phyloP scores from a whole-genome alignment of 1,139 yeast genomes.

The Yarrowia galli region DNA sequence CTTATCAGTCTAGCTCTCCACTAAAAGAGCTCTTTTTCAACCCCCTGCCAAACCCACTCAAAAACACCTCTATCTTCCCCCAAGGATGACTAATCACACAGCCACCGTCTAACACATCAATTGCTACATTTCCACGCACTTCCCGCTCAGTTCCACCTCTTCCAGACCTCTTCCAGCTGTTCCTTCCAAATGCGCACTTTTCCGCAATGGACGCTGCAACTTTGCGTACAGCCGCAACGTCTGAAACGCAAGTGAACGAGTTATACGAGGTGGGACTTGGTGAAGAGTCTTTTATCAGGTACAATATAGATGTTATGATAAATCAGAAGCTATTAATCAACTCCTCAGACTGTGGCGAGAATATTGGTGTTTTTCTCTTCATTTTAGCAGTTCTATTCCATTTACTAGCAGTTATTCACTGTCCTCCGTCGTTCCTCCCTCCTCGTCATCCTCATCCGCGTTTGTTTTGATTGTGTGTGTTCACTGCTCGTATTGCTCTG shows the following conservation, averaged over 20 bases:
- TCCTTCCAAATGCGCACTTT: conserved; percentile 19
- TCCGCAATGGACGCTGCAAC: background rate
- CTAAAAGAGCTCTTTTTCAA: too few species aligned
- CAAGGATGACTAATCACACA: too few species aligned
- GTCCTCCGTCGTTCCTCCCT: background rate
- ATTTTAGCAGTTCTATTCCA: background rate
- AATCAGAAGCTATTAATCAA: background rate
- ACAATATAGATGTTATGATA: too few species aligned
- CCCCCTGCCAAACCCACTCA: too few species aligned
- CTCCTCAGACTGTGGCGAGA: background rate
- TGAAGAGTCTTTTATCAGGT: too few species aligned
- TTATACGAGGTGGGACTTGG: conserved; percentile 16
- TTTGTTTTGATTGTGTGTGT: conserved; percentile 2
- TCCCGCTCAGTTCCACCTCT: too few species aligned
- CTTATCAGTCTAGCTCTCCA: too few species aligned
- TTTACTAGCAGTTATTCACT: background rate
- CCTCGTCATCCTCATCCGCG: background rate
- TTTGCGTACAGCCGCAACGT: background rate
- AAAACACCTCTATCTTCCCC: too few species aligned
- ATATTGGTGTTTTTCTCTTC: background rate
- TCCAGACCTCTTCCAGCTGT: background rate
- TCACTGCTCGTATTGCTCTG: too few species aligned
- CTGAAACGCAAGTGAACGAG: conserved; percentile 4
- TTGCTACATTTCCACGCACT: too few species aligned
- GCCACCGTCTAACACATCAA: too few species aligned